Evolutionary conservation across 2,329 filamentous ascomycete genomes (phyloP).

Genomic region (Aspergillus latus): DNA sequence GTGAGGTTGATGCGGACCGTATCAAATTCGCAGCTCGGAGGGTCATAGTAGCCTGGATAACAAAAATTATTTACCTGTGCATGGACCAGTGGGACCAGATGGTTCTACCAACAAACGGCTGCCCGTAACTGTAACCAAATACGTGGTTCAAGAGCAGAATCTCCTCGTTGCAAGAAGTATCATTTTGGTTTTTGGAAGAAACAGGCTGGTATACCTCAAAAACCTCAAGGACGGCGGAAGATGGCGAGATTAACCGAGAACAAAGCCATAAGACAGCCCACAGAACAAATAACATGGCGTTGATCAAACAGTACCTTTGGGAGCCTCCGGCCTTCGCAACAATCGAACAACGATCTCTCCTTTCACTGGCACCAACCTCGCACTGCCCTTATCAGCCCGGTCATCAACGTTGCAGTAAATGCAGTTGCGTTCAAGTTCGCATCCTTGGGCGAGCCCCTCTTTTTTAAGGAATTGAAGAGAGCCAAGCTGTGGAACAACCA

Average conservation of each 20-base stretch:
- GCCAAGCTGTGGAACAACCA: background rate
- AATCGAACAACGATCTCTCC: background rate
- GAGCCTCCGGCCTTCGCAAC: background rate
- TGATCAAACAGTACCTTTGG: background rate
- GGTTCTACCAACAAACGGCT: conserved; percentile 66
- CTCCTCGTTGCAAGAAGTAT: conserved; percentile 26
- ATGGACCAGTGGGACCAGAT: background rate
- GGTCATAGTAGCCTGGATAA: conserved; percentile 56
- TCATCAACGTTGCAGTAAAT: background rate
- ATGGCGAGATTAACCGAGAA: background rate
- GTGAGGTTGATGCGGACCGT: conserved; percentile 75
- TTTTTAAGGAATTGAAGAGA: background rate
- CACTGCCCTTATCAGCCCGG: background rate
- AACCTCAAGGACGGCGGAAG: conserved; percentile 53
- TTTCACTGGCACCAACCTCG: background rate
- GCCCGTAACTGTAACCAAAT: conserved; percentile 72
- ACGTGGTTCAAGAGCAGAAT: conserved; percentile 67
- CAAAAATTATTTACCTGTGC: background rate
- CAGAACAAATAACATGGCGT: conserved; percentile 5
- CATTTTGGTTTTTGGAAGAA: conserved; percentile 43
- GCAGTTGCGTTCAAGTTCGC: background rate
- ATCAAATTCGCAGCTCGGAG: conserved; percentile 70
- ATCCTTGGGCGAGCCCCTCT: background rate
- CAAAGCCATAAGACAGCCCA: conserved; percentile 4
- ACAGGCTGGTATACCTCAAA: conserved; percentile 71